Base-by-base conservation (phyloP, 2,329 filamentous ascomycete species). In the Polytolypa hystricis region DNA sequence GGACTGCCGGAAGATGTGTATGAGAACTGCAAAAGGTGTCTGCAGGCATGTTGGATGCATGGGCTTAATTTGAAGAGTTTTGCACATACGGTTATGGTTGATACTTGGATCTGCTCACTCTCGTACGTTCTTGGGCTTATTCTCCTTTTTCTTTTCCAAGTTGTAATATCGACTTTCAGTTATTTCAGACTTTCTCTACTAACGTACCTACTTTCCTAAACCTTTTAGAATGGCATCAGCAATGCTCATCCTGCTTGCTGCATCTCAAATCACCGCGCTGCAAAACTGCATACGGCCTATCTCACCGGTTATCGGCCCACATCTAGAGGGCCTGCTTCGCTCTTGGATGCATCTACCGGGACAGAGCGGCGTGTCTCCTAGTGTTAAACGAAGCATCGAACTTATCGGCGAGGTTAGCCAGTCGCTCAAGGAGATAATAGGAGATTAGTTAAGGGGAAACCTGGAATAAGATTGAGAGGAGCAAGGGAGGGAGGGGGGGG, bases 21-120 rank as follows among this genome's bases (percentile, higher is more conserved):
- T 17, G 55, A 52, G 2, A 62, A 61, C 19, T 69, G 66, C 41
- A 60, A 63, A 27, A 51, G 61, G 0, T 70, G 67, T 26, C 49
- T 71, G 0, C 64, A 70, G 35, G 65, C 67, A 0, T 70, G 67
- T 20, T 44, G 67, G 10, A 42, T 70, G 26, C 69, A 72, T 35
- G 67, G 70, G 0, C 48, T 68, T 27, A 69, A 71, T 26, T 42
- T 72, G 3, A 47, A 64, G 15, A 62, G 63, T 0, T 70, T 68
- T 37, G 55, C 63, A 0, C 69, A 73, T 32, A 73, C 69, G 0
- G 60, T 72, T 0, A 48, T 73, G 21, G 60, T 72, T 1, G 69
- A 73, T 43, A 70, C 67, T 0, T 73, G 69, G 69, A 71, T 72
- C 15, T 73, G 69, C 30, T 68, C 67, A 0, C 45, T 73, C 0